Evolutionary conservation across 495 filamentous ascomycete species (phyloP).

Genomic region (Talaromyces liani): DNA sequence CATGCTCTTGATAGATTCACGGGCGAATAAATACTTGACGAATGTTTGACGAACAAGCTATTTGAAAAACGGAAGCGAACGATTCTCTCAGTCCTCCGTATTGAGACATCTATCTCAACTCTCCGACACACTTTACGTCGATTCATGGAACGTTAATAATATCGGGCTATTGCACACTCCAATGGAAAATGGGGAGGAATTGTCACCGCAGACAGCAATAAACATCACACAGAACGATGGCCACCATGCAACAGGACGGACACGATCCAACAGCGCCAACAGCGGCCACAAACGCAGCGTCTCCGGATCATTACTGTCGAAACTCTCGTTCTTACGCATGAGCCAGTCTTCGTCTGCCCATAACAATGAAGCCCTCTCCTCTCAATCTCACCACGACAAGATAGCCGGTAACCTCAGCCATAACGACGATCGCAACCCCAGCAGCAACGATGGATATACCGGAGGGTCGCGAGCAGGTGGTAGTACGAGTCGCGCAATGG

Average conservation of each 20-base stretch:
- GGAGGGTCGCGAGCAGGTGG: constrained; percentile 25
- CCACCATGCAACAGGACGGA: constrained; percentile 13
- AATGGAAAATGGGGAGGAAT: constrained; percentile 7
- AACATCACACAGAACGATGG: not conserved
- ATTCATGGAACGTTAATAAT: not conserved
- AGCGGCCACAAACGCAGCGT: constrained; percentile 55
- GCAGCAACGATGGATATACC: constrained; percentile 19
- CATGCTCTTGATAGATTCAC: not conserved
- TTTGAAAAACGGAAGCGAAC: not conserved
- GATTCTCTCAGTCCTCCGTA: not conserved
- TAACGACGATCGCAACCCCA: constrained; percentile 28
- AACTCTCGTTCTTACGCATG: constrained; percentile 51
- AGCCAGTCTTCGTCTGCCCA: constrained; percentile 22
- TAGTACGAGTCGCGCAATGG: constrained; percentile 41
- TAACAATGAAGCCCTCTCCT: constrained; percentile 20
- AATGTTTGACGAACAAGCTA: not conserved
- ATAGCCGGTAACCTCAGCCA: constrained; percentile 33
- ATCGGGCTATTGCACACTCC: not conserved
- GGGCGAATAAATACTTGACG: not conserved
- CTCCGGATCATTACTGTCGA: constrained; percentile 52
- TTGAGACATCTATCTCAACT: not conserved
- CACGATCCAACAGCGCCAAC: constrained; percentile 33
- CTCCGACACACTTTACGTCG: not conserved
- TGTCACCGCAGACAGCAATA: not conserved
- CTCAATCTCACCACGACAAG: constrained; percentile 9